phyloP scores from a whole-genome alignment of 306 rosid species.

The Cucurbita pepo region DNA sequence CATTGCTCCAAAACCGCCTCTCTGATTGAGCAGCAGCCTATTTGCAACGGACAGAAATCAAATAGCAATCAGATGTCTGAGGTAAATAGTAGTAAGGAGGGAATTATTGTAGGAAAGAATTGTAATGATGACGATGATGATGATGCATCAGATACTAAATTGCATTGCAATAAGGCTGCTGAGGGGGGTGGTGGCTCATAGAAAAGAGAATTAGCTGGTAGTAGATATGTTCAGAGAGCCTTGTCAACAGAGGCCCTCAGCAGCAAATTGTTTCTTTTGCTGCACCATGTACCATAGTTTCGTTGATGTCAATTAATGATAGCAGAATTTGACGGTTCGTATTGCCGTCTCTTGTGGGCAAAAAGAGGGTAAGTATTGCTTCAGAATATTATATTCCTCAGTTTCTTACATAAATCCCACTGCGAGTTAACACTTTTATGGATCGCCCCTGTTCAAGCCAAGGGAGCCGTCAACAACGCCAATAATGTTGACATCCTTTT shows the following conservation, averaged over 20 bases:
- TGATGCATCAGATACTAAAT: neutral
- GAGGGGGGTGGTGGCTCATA: neutral
- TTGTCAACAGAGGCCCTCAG: neutral
- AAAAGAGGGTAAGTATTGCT: no score
- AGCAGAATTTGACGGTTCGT: conserved; percentile 1
- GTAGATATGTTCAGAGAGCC: neutral
- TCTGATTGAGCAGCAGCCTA: neutral
- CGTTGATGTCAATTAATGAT: neutral
- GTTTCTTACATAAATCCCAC: no score
- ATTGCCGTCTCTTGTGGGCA: conserved; percentile 1
- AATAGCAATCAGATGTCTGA: neutral
- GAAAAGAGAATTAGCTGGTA: neutral
- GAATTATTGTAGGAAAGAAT: neutral
- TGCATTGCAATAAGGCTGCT: neutral
- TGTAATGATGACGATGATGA: neutral
- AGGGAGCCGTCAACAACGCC: no score
- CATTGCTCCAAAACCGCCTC: conserved; percentile 14
- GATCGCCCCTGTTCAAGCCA: no score
- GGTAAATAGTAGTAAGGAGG: neutral
- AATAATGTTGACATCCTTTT: no score
- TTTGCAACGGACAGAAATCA: neutral
- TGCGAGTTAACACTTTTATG: no score
- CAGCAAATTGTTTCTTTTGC: conserved; percentile 1
- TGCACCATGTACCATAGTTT: conserved; percentile 5
- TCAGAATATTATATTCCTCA: no score